A percentile compares a stretch with the other conserved stretches of the same genome.
These are phyloP conservation scores for Phytophthora pistaciae DNA, from an alignment of 352 stramenopile species.

Conservation along the genomic window DNA sequence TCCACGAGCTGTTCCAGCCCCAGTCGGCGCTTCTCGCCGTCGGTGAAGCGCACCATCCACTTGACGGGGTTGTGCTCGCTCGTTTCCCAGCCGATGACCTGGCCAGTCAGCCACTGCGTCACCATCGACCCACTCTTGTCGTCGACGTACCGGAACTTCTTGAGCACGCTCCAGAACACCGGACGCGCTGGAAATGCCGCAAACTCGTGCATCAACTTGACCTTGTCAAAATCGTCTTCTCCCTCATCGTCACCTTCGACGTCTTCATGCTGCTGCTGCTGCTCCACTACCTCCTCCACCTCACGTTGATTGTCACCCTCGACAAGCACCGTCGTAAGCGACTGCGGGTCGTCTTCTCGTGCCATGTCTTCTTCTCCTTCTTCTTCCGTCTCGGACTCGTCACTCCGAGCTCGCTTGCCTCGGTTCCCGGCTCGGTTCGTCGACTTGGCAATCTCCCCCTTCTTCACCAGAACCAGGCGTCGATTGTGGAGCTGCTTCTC, in stretches of 20 bases:
- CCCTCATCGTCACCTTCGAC: conserved; percentile 3
- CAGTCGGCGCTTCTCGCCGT: conserved; percentile 22
- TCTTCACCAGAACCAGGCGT: conserved; percentile 13
- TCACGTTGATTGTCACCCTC: neutral
- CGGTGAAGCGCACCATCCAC: conserved; percentile 33
- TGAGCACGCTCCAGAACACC: conserved; percentile 39
- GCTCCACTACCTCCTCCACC: neutral
- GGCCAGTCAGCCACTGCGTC: conserved; percentile 37
- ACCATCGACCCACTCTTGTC: conserved; percentile 14
- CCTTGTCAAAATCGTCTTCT: conserved; percentile 19
- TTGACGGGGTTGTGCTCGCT: conserved; percentile 14
- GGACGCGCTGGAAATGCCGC: conserved; percentile 26
- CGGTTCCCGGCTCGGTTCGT: neutral
- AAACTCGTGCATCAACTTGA: conserved; percentile 35
- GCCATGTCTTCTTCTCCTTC: neutral
- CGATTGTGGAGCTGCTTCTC: conserved; percentile 27
- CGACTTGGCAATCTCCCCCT: neutral
- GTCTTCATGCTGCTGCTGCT: neutral
- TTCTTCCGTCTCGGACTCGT: conserved; percentile 2
- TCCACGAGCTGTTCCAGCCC: conserved; percentile 35
- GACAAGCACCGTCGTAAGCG: neutral
- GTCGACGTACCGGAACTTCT: conserved; percentile 20
- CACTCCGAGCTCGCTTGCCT: neutral
- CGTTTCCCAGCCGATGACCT: conserved; percentile 33
- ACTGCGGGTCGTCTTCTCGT: neutral